Conservation (phyloP, 139 green algal genomes). For the Tetraselmis striata region DNA sequence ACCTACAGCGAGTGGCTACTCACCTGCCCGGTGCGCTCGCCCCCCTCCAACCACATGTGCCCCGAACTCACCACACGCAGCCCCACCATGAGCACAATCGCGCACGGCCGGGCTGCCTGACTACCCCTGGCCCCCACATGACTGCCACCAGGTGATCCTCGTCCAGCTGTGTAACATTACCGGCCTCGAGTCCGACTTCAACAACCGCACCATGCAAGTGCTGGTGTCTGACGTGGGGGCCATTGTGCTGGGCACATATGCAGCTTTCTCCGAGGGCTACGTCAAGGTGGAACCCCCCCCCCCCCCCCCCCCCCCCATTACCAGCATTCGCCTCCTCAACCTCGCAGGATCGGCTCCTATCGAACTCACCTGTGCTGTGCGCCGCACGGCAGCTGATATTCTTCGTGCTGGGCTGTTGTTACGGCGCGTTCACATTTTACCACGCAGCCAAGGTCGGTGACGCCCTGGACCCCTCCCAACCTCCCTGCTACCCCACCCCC, state of each 20-base stretch:
- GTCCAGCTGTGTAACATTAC: background rate
- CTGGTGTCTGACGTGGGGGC: background rate
- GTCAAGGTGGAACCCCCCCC: background rate
- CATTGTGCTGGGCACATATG: background rate
- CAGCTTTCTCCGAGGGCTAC: background rate
- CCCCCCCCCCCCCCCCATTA: too few relatives aligned
- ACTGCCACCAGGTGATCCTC: background rate
- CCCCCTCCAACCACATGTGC: too few relatives aligned
- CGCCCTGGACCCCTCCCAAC: background rate
- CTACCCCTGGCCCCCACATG: background rate
- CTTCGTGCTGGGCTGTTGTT: conserved; percentile 36
- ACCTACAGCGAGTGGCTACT: background rate
- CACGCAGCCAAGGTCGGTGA: conserved; percentile 19
- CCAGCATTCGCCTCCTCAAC: too few relatives aligned
- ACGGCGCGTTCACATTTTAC: conserved; percentile 47
- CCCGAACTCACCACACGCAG: too few relatives aligned
- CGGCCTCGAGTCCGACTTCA: background rate
- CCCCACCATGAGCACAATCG: too few relatives aligned
- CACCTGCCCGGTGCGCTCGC: background rate
- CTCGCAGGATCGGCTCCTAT: too few relatives aligned
- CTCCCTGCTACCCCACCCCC: too few relatives aligned
- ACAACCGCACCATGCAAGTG: background rate
- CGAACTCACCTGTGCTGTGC: background rate
- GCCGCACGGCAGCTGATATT: conserved; percentile 26
- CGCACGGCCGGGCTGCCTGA: background rate